These are phyloP conservation scores for Mycena indigotica DNA, from an alignment of 768 basidiomycete species.

Conservation along the genomic window DNA sequence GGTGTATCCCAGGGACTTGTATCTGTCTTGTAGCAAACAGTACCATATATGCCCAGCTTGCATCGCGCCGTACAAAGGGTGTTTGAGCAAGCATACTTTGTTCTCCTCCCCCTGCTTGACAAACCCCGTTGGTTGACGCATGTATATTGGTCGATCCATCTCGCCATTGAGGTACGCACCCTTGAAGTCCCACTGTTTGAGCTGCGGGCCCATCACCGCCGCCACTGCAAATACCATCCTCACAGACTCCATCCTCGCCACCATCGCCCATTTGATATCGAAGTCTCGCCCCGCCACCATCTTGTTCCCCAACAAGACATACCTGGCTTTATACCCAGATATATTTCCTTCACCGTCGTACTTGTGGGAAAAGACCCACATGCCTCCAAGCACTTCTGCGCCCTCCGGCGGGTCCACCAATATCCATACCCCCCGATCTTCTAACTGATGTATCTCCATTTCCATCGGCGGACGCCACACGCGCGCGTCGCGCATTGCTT, in stretches of 20 bases:
- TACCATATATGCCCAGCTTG: conserved; percentile 9
- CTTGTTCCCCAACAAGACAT: conserved; percentile 39
- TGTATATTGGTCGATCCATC: conserved; percentile 7
- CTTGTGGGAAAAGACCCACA: conserved; percentile 44
- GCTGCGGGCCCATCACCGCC: background rate
- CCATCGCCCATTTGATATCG: conserved; percentile 15
- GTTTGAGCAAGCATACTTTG: conserved; percentile 10
- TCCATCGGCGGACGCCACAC: conserved; percentile 10
- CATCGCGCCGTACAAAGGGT: conserved; percentile 4
- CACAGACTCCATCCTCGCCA: conserved; percentile 14
- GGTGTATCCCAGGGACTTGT: conserved; percentile 11
- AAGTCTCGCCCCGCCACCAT: conserved; percentile 2
- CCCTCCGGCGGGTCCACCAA: conserved; percentile 8
- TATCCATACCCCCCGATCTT: conserved; percentile 6
- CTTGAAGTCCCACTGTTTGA: conserved; percentile 8
- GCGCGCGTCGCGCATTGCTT: conserved; percentile 11
- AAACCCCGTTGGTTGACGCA: conserved; percentile 11
- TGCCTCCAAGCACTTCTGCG: conserved; percentile 22
- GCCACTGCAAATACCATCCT: conserved; percentile 14
- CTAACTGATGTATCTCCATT: conserved; percentile 9
- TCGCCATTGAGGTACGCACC: conserved; percentile 8
- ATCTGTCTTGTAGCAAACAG: background rate
- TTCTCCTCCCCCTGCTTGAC: conserved; percentile 15
- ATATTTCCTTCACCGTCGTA: conserved; percentile 33
- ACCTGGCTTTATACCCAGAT: conserved; percentile 38